A percentile compares a stretch with the other conserved stretches of the same genome.
Conservation (phyloP, 2,329 filamentous ascomycete species). For the Aspergillus udagawae region DNA sequence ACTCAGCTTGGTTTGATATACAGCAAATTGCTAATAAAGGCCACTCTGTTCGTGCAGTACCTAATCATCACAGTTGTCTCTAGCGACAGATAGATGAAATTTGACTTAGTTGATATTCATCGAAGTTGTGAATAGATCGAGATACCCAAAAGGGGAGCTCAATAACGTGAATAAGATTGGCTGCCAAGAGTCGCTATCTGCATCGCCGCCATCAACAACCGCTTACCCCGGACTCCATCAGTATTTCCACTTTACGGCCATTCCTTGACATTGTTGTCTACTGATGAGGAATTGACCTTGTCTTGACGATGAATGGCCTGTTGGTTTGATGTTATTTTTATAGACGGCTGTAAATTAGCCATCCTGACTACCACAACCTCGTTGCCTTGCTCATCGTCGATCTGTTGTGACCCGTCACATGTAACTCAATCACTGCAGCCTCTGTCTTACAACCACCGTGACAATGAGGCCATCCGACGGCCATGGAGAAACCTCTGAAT, state of each 20-base stretch:
- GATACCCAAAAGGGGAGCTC: neutral
- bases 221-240: neutral
- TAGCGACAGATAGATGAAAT: neutral
- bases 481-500: conserved; percentile 20
- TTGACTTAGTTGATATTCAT: neutral
- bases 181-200: neutral
- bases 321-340: neutral
- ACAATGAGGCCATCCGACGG: conserved; percentile 25
- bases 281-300: neutral
- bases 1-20: neutral
- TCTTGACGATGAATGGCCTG: neutral
- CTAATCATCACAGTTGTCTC: too few relatives aligned
- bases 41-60: too few relatives aligned
- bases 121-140: neutral
- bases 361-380: neutral
- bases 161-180: neutral
- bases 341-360: neutral
- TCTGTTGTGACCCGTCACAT: neutral
- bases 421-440: conserved; percentile 1
- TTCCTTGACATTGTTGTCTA: neutral
- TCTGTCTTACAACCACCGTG: conserved; percentile 4
- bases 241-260: neutral
- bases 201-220: neutral
- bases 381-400: neutral
- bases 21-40: neutral